Conservation (phyloP, 805 yeast species). For the Myxozyma kluyveri region DNA sequence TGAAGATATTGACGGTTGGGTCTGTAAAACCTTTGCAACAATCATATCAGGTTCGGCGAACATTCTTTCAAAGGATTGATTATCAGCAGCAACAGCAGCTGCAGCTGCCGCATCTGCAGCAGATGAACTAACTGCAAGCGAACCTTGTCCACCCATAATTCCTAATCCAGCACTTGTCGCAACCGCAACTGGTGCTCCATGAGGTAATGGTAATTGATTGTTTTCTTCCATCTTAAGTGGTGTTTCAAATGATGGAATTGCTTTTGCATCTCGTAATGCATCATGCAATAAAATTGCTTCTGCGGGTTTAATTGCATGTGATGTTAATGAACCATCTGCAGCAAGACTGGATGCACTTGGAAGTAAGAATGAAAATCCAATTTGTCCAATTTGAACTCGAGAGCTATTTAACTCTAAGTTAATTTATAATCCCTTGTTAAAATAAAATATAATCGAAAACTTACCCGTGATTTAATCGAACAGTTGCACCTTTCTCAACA, state of each 20-base stretch:
- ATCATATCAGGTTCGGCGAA: not conserved
- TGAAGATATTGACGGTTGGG: not conserved
- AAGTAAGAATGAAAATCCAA: conserved; percentile 79
- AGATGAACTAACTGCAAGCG: not conserved
- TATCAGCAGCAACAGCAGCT: not conserved
- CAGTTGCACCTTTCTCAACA: conserved; percentile 87
- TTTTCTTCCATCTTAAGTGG: not conserved
- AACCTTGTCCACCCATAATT: not conserved
- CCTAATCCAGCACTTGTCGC: not conserved
- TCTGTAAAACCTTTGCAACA: not conserved
- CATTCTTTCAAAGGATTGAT: not conserved
- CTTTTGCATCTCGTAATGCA: conserved; percentile 16
- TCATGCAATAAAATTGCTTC: conserved; percentile 29
- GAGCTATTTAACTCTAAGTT: conserved; percentile 29
- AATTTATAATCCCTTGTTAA: not conserved
- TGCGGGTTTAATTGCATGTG: conserved; percentile 27
- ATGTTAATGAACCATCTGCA: conserved; percentile 13
- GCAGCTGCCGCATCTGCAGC: conserved; percentile 1
- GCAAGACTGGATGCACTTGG: conserved; percentile 52
- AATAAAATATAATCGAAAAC: not conserved
- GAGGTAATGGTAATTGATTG: too few species aligned
- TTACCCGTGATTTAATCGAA: conserved; percentile 72
- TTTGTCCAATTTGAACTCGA: conserved; percentile 86
- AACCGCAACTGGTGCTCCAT: conserved; percentile 2
- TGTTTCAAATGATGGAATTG: conserved; percentile 13